Evolutionary conservation across 768 basidiomycete genomes (phyloP).

Genomic region (Rhodotorula graminis): DNA sequence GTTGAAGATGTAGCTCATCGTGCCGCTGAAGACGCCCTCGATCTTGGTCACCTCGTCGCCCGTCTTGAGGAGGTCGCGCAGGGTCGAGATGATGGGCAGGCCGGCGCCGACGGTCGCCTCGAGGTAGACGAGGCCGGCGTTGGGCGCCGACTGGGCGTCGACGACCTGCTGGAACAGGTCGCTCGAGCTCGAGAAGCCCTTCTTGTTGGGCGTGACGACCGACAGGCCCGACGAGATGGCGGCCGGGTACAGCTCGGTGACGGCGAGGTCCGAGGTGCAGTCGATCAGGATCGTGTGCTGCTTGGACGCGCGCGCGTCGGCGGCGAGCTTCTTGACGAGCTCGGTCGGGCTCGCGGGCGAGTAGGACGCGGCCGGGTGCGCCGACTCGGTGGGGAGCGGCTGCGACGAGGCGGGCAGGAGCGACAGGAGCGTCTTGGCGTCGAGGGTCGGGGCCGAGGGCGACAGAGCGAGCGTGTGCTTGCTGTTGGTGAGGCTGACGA

Average conservation of each 20-base stretch:
- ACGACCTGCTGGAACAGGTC: constrained; percentile 66
- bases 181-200: constrained; percentile 75
- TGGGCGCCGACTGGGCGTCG: constrained; percentile 56
- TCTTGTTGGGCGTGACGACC: constrained; percentile 96
- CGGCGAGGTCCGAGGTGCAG: constrained; percentile 78
- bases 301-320: constrained; percentile 40
- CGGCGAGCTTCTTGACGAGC: constrained; percentile 34
- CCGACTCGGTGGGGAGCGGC: constrained; percentile 40
- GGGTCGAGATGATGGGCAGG: constrained; percentile 79
- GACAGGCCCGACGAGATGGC: constrained; percentile 73
- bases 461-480: constrained; percentile 46
- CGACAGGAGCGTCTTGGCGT: constrained; percentile 33
- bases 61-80: constrained; percentile 85
- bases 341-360: constrained; percentile 26
- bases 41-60: constrained; percentile 90
- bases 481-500: constrained; percentile 51
- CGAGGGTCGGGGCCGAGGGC: constrained; percentile 34
- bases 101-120: constrained; percentile 96
- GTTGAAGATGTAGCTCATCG: constrained; percentile 99
- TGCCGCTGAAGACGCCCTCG: constrained; percentile 96
- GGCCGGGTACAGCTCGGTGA: constrained; percentile 74
- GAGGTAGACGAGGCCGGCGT: constrained; percentile 53
- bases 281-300: constrained; percentile 73
- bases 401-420: constrained; percentile 43
- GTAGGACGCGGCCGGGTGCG: constrained; percentile 42